Evolutionary conservation across 2,329 filamentous ascomycete species (phyloP).

Genomic region (Dothideomycetes sp.): DNA sequence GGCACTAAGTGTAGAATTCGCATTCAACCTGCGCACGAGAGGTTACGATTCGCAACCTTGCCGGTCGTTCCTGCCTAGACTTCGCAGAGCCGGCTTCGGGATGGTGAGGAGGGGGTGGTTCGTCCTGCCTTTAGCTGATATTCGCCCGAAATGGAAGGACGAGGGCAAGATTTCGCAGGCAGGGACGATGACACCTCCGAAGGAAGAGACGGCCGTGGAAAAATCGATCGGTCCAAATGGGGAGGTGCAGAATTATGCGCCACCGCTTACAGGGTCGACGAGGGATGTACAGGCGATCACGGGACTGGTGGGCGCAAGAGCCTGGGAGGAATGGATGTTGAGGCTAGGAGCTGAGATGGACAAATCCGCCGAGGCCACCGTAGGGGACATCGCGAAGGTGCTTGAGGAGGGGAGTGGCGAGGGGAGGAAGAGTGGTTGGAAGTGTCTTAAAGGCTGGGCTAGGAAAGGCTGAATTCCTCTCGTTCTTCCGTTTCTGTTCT

Average conservation of each 20-base stretch:
- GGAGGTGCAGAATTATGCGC: constrained; percentile 17
- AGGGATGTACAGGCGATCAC: constrained; percentile 43
- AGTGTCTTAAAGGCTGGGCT: too few relatives aligned
- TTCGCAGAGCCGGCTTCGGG: constrained; percentile 67
- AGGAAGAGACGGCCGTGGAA: constrained; percentile 14
- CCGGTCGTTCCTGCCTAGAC: constrained; percentile 64
- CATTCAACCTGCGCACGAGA: constrained; percentile 75
- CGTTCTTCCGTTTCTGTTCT: too few relatives aligned
- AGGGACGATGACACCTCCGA: constrained; percentile 6
- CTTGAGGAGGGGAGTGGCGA: neutral
- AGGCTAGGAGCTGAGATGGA: constrained; percentile 80
- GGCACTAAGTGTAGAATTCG: constrained; percentile 83
- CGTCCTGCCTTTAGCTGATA: constrained; percentile 63
- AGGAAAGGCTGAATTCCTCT: too few relatives aligned
- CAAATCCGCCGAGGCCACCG: neutral
- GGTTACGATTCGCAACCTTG: constrained; percentile 83
- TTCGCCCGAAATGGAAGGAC: constrained; percentile 28
- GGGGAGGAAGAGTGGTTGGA: neutral
- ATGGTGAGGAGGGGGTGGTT: constrained; percentile 78
- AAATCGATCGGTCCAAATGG: constrained; percentile 21
- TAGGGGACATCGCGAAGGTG: neutral
- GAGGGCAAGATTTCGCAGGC: constrained; percentile 13
- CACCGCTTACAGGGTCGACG: constrained; percentile 23
- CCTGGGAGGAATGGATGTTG: constrained; percentile 94
- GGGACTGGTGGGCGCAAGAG: constrained; percentile 75